Base-by-base conservation (phyloP, 495 filamentous ascomycete species). In the Tuber aestivum region DNA sequence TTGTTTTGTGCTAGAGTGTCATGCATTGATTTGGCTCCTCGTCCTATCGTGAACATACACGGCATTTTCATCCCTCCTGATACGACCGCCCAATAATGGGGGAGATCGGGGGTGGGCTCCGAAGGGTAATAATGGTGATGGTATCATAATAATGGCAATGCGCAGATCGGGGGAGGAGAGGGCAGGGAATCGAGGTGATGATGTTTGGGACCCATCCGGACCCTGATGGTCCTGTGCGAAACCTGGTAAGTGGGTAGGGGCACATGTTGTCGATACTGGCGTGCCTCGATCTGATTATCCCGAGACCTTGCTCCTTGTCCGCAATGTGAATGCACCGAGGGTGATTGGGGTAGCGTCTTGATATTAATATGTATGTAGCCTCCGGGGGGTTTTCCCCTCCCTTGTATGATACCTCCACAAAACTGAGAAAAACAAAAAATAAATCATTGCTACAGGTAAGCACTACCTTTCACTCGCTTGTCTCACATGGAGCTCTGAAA, bases 361-460 rank as follows among this genome's bases (percentile, higher is more conserved):
- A 65, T 65, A 35, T 35, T 35, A 65, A 65, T 65, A 65, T 27
- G 27, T 35, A 65, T 35, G 56, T 65, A 65, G 56, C 56, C 56
- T 65, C 1, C 12, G 27, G 21, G 27, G n/a, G 0, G 32, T 65
- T 32, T 12, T 5, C 8, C 14, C 16, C 56, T 20, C 56, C 56
- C n/a, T 27, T 65, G 56, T 14, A 44, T 18, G 42, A 44, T 44
- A 27, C 56, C 27, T 65, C 56, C 56, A 65, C 56, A 32, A 35
- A 76, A 76, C 23, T 72, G 41, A 41, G 70, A 74, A 50, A 41
- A 70, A 23, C 3, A 72, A 75, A 71, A 69, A 70, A 65, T 61
- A 75, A 61, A 65, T 35, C 27, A 32, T 65, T 35, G 56, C 56
- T 65, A 65, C 14, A 65, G 56, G 56, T 35, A 65, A 71, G 41